phyloP scores from a whole-genome alignment of 257 asterid genomes.

The Echites panduratus region DNA sequence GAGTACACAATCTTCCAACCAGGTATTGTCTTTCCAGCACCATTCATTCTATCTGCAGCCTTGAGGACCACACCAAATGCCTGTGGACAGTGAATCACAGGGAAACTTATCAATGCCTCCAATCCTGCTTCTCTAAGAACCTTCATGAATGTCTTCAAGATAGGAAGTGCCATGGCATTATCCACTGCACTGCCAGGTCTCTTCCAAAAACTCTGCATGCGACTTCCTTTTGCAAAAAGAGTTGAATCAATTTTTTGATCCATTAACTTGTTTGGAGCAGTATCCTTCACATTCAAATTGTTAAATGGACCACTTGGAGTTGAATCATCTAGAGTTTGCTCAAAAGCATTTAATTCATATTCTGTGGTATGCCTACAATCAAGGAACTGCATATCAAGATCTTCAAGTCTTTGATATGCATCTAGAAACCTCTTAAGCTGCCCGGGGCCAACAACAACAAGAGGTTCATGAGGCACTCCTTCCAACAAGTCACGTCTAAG shows the following conservation, averaged over 20 bases:
- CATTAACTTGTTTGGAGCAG: conserved; percentile 11
- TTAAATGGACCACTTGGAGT: conserved; percentile 3
- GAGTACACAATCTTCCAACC: conserved; percentile 98
- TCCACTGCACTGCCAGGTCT: conserved; percentile 45
- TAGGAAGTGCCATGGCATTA: conserved; percentile 30
- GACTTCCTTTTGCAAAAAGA: conserved; percentile 58
- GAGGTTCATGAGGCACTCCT: conserved; percentile 59
- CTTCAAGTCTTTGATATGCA: conserved; percentile 92
- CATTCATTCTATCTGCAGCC: conserved; percentile 52
- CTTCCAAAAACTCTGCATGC: conserved; percentile 69
- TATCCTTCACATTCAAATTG: conserved; percentile 15
- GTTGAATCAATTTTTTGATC: conserved; percentile 24
- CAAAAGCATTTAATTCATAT: conserved; percentile 43
- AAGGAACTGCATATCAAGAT: conserved; percentile 86
- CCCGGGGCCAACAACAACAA: conserved; percentile 74
- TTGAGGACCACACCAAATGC: conserved; percentile 65
- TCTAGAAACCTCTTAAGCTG: conserved; percentile 83
- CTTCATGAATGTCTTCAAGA: conserved; percentile 42
- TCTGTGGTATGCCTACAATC: conserved; percentile 72
- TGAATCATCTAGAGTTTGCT: conserved; percentile 24
- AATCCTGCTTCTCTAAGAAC: conserved; percentile 62
- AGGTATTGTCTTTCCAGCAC: conserved; percentile 53
- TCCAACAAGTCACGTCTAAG: conserved; percentile 60
- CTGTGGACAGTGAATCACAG: conserved; percentile 85
- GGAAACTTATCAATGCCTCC: conserved; percentile 63